Conservation (phyloP, 2,329 filamentous ascomycete species). For the Hypomyces rosellus region DNA sequence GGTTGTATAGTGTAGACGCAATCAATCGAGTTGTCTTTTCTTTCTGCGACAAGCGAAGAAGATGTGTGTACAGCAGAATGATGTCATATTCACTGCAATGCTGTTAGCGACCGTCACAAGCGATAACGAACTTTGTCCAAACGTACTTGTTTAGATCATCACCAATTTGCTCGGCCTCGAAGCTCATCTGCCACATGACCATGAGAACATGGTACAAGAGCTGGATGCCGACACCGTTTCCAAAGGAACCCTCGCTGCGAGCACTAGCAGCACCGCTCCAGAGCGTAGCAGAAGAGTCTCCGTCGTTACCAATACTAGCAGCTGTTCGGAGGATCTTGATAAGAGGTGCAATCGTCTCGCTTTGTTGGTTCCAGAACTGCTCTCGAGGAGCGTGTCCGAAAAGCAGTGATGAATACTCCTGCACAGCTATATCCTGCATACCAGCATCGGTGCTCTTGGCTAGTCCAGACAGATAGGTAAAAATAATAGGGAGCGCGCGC, state of each 20-base stretch:
- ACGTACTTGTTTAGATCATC: constrained; percentile 79
- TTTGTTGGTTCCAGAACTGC: constrained; percentile 86
- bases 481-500: constrained; percentile 72
- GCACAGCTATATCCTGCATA: constrained; percentile 91
- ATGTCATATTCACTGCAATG: constrained; percentile 80
- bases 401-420: constrained; percentile 80
- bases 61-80: constrained; percentile 82
- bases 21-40: constrained; percentile 95
- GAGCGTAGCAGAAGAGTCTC: constrained; percentile 51
- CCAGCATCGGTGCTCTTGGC: constrained; percentile 82
- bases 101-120: constrained; percentile 14
- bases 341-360: constrained; percentile 76
- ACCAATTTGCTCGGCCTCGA: constrained; percentile 70
- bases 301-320: constrained; percentile 63
- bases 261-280: constrained; percentile 51
- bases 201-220: constrained; percentile 90
- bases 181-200: constrained; percentile 94
- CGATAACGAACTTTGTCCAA: not conserved
- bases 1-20: constrained; percentile 81
- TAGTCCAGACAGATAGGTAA: constrained; percentile 78
- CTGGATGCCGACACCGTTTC: constrained; percentile 85
- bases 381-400: constrained; percentile 67
- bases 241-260: constrained; percentile 53
- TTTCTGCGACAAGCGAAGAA: constrained; percentile 88
- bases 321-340: constrained; percentile 76